phyloP scores from a whole-genome alignment of 345 rosid genomes.

The Syzygium grande region DNA sequence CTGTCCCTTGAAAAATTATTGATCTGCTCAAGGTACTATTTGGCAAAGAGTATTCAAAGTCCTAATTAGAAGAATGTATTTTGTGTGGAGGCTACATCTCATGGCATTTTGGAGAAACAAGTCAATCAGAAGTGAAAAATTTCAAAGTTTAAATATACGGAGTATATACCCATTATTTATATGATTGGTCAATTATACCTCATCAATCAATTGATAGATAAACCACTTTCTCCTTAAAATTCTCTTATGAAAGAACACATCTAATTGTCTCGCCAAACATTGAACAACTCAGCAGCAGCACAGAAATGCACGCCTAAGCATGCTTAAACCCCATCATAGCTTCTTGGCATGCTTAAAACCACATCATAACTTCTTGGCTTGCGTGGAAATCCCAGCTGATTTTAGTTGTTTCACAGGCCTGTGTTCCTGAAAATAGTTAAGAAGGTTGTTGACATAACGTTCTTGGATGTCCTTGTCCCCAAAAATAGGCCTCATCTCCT shows the following conservation, averaged over 20 bases:
- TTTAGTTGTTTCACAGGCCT: neutral
- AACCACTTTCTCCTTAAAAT: neutral
- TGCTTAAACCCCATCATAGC: too few relatives aligned
- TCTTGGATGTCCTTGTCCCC: neutral
- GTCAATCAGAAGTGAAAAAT: neutral
- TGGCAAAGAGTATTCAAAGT: neutral
- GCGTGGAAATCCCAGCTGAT: neutral
- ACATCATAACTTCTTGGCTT: neutral
- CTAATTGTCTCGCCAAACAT: neutral
- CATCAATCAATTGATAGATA: neutral
- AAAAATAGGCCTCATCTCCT: slow-evolving; percentile 16
- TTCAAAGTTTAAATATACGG: neutral
- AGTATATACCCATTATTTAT: neutral
- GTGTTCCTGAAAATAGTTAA: neutral
- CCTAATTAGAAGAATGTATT: neutral
- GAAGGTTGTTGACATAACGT: neutral
- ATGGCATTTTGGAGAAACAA: neutral
- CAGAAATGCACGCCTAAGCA: neutral
- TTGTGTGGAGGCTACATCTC: neutral
- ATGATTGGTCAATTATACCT: neutral
- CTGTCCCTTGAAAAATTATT: neutral
- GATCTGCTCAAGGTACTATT: neutral
- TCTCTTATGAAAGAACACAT: neutral
- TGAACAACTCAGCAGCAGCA: neutral
- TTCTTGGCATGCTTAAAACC: neutral